Evolutionary conservation across 2,329 filamentous ascomycete species (phyloP).

Genomic region (Falciphora oryzae): DNA sequence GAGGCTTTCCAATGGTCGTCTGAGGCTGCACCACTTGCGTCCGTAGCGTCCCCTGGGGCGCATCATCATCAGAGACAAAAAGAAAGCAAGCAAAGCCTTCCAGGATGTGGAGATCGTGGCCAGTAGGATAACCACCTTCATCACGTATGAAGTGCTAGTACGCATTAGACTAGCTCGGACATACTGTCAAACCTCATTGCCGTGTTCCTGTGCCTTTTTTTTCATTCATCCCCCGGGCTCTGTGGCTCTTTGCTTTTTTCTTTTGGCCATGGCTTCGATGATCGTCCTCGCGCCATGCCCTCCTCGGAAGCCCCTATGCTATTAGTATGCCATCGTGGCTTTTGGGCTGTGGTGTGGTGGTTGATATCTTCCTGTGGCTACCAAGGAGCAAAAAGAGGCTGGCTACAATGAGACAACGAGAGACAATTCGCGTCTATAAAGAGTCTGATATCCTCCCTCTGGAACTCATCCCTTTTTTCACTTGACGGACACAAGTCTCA

Average conservation of each 20-base stretch:
- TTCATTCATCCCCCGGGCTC: background rate
- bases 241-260: background rate
- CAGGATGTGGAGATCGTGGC: too few species aligned
- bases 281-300: background rate
- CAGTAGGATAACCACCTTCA: too few species aligned
- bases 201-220: too few species aligned
- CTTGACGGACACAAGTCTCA: background rate
- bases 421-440: background rate
- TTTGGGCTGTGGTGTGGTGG: background rate
- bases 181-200: background rate
- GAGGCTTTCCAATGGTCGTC: background rate
- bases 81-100: background rate
- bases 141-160: too few species aligned
- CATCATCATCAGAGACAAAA: background rate
- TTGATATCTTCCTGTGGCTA: background rate
- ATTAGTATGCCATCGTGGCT: background rate
- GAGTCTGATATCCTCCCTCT: background rate
- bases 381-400: background rate
- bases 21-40: background rate
- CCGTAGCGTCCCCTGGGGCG: too few species aligned
- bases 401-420: background rate
- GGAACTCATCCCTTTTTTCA: background rate
- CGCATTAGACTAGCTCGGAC: background rate
- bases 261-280: background rate
- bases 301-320: background rate